phyloP scores from a whole-genome alignment of 345 rosid species.

The Pistacia atlantica region DNA sequence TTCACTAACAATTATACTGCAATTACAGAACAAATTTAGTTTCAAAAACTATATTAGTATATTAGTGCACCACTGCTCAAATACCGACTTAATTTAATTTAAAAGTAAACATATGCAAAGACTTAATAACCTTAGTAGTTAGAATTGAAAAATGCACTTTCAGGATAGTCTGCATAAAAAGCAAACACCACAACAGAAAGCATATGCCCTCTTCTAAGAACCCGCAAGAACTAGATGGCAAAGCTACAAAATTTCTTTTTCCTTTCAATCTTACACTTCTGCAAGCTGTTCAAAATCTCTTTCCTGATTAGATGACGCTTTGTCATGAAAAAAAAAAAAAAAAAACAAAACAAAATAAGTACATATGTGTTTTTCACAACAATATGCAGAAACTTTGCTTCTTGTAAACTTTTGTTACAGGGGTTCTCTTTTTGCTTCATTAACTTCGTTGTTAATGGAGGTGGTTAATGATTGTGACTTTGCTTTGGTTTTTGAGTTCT shows the following conservation, averaged over 20 bases:
- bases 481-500: no score
- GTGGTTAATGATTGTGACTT: no score
- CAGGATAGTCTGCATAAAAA: background rate
- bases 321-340: no score
- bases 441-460: no score
- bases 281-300: no score
- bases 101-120: background rate
- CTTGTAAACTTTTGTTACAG: no score
- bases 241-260: background rate
- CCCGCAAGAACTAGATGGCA: background rate
- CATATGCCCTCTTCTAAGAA: background rate
- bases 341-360: no score
- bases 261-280: no score
- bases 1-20: constrained; percentile 58
- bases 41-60: constrained; percentile 12
- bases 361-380: no score
- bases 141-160: background rate
- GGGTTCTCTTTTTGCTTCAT: no score
- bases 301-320: no score
- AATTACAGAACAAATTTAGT: constrained; percentile 22
- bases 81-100: constrained; percentile 1
- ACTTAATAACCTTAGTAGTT: background rate
- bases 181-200: background rate
- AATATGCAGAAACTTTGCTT: no score
- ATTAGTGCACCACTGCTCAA: background rate